Conservation (phyloP, 768 basidiomycete genomes). For the Tremella yokohamensis region DNA sequence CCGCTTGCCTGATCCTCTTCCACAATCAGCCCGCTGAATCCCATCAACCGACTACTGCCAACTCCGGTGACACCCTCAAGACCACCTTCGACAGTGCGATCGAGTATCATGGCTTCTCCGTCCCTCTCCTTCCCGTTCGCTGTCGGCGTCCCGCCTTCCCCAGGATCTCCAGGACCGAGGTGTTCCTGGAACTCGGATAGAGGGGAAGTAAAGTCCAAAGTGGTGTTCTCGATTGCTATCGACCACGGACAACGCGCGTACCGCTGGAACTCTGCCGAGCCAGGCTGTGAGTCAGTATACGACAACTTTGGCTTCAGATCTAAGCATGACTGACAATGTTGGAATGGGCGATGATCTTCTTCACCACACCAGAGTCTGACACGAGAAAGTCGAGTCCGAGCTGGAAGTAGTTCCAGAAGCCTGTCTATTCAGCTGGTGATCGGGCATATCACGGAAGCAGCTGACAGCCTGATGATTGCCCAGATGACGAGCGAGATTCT, state of each 20-base stretch:
- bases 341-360: slow-evolving; percentile 81
- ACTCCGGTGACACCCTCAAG: slow-evolving; percentile 39
- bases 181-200: slow-evolving; percentile 20
- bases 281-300: slow-evolving; percentile 59
- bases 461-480: slow-evolving; percentile 15
- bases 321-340: slow-evolving; percentile 77
- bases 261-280: slow-evolving; percentile 80
- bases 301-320: too few species aligned
- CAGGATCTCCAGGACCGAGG: slow-evolving; percentile 1
- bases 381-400: slow-evolving; percentile 85
- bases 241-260: slow-evolving; percentile 92
- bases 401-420: slow-evolving; percentile 72
- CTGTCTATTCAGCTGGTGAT: slow-evolving; percentile 13
- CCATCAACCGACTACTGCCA: slow-evolving; percentile 36
- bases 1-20: slow-evolving; percentile 39
- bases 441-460: neutral
- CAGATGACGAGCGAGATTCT: slow-evolving; percentile 6
- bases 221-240: slow-evolving; percentile 51
- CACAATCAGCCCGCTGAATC: slow-evolving; percentile 37
- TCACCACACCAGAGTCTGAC: slow-evolving; percentile 61
- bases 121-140: neutral
- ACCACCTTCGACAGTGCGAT: slow-evolving; percentile 43
- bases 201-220: slow-evolving; percentile 19
- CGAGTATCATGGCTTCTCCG: slow-evolving; percentile 46
- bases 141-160: too few species aligned